These are phyloP conservation scores for Umbelopsis sp. DNA, from an alignment of 192 early-diverging fungal species.

Conservation along the genomic window DNA sequence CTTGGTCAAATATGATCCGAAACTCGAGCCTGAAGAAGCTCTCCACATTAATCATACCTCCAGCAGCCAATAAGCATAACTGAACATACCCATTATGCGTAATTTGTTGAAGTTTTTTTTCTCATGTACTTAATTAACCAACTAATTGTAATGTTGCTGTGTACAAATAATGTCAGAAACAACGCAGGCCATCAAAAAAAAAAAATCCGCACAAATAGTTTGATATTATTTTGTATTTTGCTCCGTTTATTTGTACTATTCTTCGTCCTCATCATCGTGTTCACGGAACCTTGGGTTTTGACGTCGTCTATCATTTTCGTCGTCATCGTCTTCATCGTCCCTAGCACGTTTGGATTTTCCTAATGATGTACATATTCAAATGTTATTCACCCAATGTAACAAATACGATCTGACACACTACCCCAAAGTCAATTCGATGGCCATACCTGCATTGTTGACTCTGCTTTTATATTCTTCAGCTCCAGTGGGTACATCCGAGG, in stretches of 20 bases:
- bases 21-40: constrained; percentile 18
- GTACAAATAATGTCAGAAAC: neutral
- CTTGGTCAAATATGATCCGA: constrained; percentile 14
- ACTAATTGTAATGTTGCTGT: neutral
- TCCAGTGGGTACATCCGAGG: constrained; percentile 59
- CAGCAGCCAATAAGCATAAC: neutral
- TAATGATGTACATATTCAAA: neutral
- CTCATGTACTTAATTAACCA: neutral
- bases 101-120: neutral
- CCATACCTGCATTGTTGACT: constrained; percentile 6
- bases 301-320: constrained; percentile 34
- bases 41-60: neutral
- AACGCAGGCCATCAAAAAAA: neutral
- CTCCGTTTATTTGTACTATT: constrained; percentile 14
- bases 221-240: neutral
- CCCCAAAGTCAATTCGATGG: neutral
- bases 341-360: constrained; percentile 33
- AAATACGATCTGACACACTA: neutral
- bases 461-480: constrained; percentile 46
- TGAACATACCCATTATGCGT: neutral
- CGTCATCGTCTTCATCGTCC: constrained; percentile 45
- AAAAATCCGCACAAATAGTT: neutral
- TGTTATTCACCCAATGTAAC: neutral
- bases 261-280: constrained; percentile 42
- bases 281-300: constrained; percentile 52